A percentile compares a stretch with the other conserved stretches of the same genome.
Evolutionary conservation across 2,329 filamentous ascomycete genomes (phyloP).

Genomic region (Leptographium radiaticola): DNA sequence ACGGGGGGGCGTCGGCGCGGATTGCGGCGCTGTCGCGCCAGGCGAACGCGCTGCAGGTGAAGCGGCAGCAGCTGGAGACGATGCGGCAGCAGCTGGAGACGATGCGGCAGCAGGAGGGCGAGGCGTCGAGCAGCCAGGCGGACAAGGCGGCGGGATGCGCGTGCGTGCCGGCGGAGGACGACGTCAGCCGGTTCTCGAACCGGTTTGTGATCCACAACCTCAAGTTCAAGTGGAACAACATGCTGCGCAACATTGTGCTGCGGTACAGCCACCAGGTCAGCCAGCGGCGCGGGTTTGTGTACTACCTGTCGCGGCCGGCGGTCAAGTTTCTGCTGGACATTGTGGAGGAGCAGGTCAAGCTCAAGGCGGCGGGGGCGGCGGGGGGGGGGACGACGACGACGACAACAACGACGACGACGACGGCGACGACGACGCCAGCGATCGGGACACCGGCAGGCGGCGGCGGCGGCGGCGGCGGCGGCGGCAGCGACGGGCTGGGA

Average conservation of each 20-base stretch:
- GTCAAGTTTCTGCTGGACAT: slow-evolving; percentile 98
- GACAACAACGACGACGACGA: not conserved
- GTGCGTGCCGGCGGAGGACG: slow-evolving; percentile 35
- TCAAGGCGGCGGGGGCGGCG: slow-evolving; percentile 32
- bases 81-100: slow-evolving; percentile 39
- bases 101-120: not conserved
- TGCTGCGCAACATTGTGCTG: slow-evolving; percentile 86
- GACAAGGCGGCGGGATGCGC: not conserved
- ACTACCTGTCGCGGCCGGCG: slow-evolving; percentile 89
- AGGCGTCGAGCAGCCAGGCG: not conserved
- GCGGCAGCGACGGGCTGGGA: not conserved
- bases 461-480: not conserved
- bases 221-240: slow-evolving; percentile 97
- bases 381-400: not conserved
- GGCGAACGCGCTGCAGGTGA: slow-evolving; percentile 41
- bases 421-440: not conserved
- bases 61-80: slow-evolving; percentile 43
- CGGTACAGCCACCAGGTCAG: slow-evolving; percentile 96
- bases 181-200: slow-evolving; percentile 92
- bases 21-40: slow-evolving; percentile 48
- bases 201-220: slow-evolving; percentile 96
- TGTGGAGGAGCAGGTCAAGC: slow-evolving; percentile 81
- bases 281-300: slow-evolving; percentile 89
- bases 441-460: not conserved
- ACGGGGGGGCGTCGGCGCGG: slow-evolving; percentile 31